phyloP scores from a whole-genome alignment of 257 asterid genomes.

The Solanum verrucosum region DNA sequence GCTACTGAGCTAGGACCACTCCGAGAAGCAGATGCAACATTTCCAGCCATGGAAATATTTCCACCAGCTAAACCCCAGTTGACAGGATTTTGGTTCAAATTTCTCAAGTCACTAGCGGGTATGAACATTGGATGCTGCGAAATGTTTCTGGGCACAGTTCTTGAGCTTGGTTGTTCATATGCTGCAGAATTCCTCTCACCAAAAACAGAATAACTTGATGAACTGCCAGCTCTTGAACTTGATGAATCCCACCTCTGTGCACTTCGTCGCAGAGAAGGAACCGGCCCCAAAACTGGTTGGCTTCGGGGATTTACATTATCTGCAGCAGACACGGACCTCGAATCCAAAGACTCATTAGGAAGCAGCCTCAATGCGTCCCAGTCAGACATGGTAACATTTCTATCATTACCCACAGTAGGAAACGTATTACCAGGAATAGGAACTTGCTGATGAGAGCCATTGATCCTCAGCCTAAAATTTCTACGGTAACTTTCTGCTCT shows the following conservation, averaged over 20 bases:
- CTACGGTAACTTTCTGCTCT: constrained; percentile 40
- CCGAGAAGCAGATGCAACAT: constrained; percentile 39
- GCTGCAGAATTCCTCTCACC: constrained; percentile 16
- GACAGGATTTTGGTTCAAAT: constrained; percentile 36
- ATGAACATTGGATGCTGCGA: constrained; percentile 67
- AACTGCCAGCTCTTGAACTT: constrained; percentile 6
- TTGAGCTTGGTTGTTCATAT: constrained; percentile 26
- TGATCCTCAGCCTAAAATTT: constrained; percentile 54
- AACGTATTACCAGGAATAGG: constrained; percentile 14
- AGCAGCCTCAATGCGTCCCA: constrained; percentile 31
- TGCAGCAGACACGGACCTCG: neutral
- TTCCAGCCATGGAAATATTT: constrained; percentile 24
- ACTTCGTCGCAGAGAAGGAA: neutral
- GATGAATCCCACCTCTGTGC: constrained; percentile 9
- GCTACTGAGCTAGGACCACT: constrained; percentile 31
- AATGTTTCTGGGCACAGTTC: constrained; percentile 52
- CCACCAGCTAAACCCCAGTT: constrained; percentile 46
- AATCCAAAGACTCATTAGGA: constrained; percentile 12
- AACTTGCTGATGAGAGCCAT: constrained; percentile 48
- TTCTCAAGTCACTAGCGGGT: constrained; percentile 42
- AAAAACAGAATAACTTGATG: constrained; percentile 7
- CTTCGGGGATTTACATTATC: neutral
- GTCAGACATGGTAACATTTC: constrained; percentile 28
- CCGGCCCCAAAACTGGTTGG: neutral
- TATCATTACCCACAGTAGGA: constrained; percentile 20